These are phyloP conservation scores for Ananas comosus DNA, from an alignment of 176 grass and related monocot genomes.

Conservation along the genomic window DNA sequence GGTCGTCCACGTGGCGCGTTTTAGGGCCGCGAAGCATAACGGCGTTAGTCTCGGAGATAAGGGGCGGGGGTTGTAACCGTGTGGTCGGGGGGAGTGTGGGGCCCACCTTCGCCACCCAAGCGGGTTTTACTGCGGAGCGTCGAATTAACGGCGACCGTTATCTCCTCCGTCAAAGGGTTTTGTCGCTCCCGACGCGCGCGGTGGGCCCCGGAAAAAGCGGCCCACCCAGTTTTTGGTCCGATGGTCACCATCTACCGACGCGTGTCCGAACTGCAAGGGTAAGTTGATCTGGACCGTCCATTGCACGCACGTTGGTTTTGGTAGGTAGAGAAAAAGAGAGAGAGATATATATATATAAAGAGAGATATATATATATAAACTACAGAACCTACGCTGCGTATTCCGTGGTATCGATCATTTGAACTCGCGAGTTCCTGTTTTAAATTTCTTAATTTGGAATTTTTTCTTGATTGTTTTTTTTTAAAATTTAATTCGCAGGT, in stretches of 20 bases:
- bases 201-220: background rate
- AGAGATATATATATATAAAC: too few relatives aligned
- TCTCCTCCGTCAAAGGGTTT: background rate
- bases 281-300: background rate
- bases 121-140: background rate
- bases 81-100: background rate
- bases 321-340: too few relatives aligned
- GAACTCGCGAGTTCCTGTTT: too few relatives aligned
- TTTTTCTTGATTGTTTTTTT: too few relatives aligned
- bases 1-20: background rate
- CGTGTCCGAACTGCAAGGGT: background rate
- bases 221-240: background rate
- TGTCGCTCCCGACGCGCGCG: background rate
- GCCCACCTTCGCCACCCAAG: background rate
- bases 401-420: too few relatives aligned
- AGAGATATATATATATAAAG: too few relatives aligned
- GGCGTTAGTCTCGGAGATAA: conserved; percentile 1
- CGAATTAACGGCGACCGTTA: background rate
- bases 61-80: background rate
- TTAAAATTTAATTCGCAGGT: too few relatives aligned
- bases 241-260: background rate
- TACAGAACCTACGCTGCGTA: too few relatives aligned
- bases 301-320: too few relatives aligned
- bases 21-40: background rate
- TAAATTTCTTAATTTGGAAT: too few relatives aligned